phyloP scores from a whole-genome alignment of 768 basidiomycete species.

The Lentinula aciculospora region DNA sequence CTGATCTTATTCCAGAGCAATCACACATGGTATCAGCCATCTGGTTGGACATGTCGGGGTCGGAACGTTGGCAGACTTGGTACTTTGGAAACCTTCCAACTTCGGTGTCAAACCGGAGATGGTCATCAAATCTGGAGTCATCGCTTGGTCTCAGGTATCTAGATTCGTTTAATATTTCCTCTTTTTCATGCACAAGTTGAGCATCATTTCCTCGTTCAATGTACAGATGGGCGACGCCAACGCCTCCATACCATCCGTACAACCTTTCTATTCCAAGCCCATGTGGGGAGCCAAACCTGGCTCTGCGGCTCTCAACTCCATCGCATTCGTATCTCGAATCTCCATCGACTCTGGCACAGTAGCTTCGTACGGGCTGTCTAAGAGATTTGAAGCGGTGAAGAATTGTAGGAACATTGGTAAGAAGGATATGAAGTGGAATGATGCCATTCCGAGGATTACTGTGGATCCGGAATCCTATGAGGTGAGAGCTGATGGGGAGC shows the following conservation, averaged over 20 bases:
- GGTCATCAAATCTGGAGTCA: conserved; percentile 93
- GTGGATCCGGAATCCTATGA: conserved; percentile 94
- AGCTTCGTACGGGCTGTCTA: conserved; percentile 62
- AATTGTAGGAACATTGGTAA: conserved; percentile 75
- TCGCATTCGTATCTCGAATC: conserved; percentile 78
- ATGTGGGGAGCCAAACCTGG: conserved; percentile 89
- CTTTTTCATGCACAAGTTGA: neutral
- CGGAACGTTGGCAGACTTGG: conserved; percentile 88
- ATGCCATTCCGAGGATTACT: conserved; percentile 69
- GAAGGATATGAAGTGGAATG: conserved; percentile 93
- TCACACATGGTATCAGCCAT: conserved; percentile 89
- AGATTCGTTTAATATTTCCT: neutral
- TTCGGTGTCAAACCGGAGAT: conserved; percentile 92
- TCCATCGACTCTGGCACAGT: conserved; percentile 59
- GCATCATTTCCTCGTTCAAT: neutral
- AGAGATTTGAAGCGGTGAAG: conserved; percentile 69
- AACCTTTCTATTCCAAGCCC: conserved; percentile 78
- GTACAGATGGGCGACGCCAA: conserved; percentile 93
- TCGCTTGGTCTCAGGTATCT: conserved; percentile 81
- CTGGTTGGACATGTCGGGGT: conserved; percentile 78
- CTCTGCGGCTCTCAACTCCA: conserved; percentile 79
- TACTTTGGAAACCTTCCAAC: conserved; percentile 91
- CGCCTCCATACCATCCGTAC: conserved; percentile 92
- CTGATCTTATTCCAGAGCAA: conserved; percentile 50
- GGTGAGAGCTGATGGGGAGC: conserved; percentile 74